Base-by-base conservation (phyloP, 305 asterid genomes). In the Fraxinus nigra region DNA sequence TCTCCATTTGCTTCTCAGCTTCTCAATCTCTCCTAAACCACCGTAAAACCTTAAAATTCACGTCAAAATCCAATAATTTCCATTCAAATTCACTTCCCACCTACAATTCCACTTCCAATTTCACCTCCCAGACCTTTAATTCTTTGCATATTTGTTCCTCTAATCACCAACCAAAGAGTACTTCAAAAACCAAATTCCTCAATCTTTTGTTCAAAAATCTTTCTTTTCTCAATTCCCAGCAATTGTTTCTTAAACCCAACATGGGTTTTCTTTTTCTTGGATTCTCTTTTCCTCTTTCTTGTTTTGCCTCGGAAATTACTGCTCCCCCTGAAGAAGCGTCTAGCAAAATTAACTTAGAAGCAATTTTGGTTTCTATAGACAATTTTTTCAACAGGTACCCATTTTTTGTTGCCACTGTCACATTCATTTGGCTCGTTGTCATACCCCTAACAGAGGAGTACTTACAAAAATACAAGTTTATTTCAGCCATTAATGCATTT, bases 401-500 rank as follows among this genome's bases (percentile, higher is more conserved):
- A 0, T 92, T 95, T 72, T 93, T 95, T 86, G 98, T 92, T 74
- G 90, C 93, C 10, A 91, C 97, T 0, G 93, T 93, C 54, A 16
- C 87, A 4, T 95, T 95, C 87, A 86, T 92, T 38, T 95, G 98
- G 97, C 95, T 95, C 30, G 88, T 92, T 75, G 95, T 77, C 78
- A 84, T 93, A 78, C 99, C 99, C 18, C 79, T 95, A 79, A 79
- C 89, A 0, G 91, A 93, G 86, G 90, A 89, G 83, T 92, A 90
- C 79, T 46, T 94, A 78, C 92, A 90, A 69, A 95, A 93, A 88
- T 93, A 88, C 82, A 93, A 92, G 88, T 90, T 87, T 38, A 86
- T 88, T 32, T 90, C 98, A 4, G 97, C 97, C 85, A 81, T 93
- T 86, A 91, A 95, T 83, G 98, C 97, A 6, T 95, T 92, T 80